Base-by-base conservation (phyloP, 2,329 filamentous ascomycete genomes). In the Cercospora sojina region DNA sequence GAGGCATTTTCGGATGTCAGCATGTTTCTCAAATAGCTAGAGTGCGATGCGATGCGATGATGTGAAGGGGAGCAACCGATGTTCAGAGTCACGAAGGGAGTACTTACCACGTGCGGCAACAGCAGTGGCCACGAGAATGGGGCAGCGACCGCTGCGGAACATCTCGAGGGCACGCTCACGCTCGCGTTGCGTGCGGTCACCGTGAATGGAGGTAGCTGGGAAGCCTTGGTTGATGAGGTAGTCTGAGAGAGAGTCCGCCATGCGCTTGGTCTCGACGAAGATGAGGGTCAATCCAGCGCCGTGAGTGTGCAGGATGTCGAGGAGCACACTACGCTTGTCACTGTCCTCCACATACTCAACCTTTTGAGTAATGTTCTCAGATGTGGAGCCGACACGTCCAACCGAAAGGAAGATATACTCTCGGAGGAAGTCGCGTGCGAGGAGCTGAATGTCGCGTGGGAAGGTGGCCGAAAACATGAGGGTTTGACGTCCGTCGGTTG, bases 391-490 rank as follows among this genome's bases (percentile, higher is more conserved):
- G 67, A 98, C 95, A 87, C 95, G 94, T 77, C 94, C 95, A 74
- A 99, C 95, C 16, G 95, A 99, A 76, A 99, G 87, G 88, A 99
- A 99, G 77, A 99, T 89, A 84, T 99, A 99, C 79, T 99, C 95
- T 86, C 96, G 97, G 79, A 99, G 84, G 87, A 99, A 99, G 80
- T 99, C 95, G 77, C 95, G 91, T 68, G 95, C 95, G 67, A 99
- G 90, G 91, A 98, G 96, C 86, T 99, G 95, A 66, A 99, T 99
- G 80, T 99, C 95, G 75, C 94, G 92, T 68, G 95, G 95, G 88
- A 99, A 99, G 69, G 95, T 99, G 80, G 95, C 95, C 47, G 95
- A 99, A 81, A 99, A 99, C 95, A 99, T 99, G 85, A 99, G 94
- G 64, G 95, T 99, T 83, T 99, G 95, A 77, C 95, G 93, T 75